phyloP scores from a whole-genome alignment of 352 stramenopile species.

The Elongisporangium undulatum region DNA sequence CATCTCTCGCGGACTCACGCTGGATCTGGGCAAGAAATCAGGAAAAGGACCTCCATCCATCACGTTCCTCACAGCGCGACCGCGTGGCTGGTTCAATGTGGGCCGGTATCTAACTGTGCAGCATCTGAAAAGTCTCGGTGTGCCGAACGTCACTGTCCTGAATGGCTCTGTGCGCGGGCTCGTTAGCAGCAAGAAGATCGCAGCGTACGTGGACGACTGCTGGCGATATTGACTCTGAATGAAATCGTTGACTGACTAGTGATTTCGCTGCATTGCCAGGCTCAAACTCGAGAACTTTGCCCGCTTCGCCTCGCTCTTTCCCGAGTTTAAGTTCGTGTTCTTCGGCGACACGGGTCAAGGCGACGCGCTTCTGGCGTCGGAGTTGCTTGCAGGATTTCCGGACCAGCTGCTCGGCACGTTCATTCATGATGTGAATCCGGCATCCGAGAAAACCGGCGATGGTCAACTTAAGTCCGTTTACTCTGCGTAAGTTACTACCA shows the following conservation, averaged over 20 bases:
- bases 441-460: conserved; percentile 50
- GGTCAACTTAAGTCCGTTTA: conserved; percentile 56
- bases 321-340: conserved; percentile 85
- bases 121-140: conserved; percentile 67
- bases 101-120: conserved; percentile 77
- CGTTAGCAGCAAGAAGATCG: conserved; percentile 83
- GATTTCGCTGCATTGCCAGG: conserved; percentile 9
- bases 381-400: conserved; percentile 46
- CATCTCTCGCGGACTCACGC: conserved; percentile 50
- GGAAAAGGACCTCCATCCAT: conserved; percentile 40
- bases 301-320: conserved; percentile 72
- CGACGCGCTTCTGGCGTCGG: conserved; percentile 66
- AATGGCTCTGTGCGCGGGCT: conserved; percentile 76
- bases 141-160: conserved; percentile 72
- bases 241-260: neutral
- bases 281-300: conserved; percentile 82
- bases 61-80: conserved; percentile 78
- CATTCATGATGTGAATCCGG: conserved; percentile 77
- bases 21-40: conserved; percentile 8
- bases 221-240: neutral
- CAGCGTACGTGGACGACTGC: conserved; percentile 20
- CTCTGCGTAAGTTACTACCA: conserved; percentile 34
- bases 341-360: conserved; percentile 82
- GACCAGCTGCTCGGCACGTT: conserved; percentile 67
- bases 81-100: conserved; percentile 75